These are phyloP conservation scores for Silene conica DNA, from an alignment of 148 eudicot genomes.

Conservation along the genomic window DNA sequence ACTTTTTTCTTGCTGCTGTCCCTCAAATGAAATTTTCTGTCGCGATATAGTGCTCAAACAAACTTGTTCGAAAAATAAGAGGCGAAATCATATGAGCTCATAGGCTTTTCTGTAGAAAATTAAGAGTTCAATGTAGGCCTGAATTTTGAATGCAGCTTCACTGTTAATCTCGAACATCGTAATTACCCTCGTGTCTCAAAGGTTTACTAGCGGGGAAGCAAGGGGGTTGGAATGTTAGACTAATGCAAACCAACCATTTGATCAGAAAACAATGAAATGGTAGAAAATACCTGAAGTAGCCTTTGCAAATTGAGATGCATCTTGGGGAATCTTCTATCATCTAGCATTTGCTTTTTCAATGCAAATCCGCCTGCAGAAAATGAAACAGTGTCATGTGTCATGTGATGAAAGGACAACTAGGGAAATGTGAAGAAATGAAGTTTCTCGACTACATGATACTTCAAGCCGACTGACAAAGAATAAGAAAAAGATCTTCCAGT, in stretches of 20 bases:
- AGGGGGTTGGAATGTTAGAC: not conserved
- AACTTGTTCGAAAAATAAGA: not conserved
- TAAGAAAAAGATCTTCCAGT: not conserved
- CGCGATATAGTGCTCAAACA: not conserved
- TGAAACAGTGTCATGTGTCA: not conserved
- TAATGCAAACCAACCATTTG: not conserved
- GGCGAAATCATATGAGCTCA: not conserved
- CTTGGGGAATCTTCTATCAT: constrained; percentile 91
- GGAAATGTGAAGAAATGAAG: not conserved
- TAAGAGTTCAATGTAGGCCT: not conserved
- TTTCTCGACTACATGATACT: not conserved
- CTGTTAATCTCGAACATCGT: not conserved
- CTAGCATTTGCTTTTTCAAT: constrained; percentile 83
- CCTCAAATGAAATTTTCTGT: not conserved
- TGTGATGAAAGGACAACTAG: too few relatives aligned
- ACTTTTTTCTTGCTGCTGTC: not conserved
- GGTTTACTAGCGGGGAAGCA: not conserved
- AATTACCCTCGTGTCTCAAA: not conserved
- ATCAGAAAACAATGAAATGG: not conserved
- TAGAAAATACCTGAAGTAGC: constrained; percentile 67
- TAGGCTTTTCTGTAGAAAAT: not conserved
- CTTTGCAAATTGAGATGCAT: constrained; percentile 96
- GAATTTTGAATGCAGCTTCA: not conserved
- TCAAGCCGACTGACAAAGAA: not conserved
- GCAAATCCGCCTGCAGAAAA: constrained; percentile 59